Evolutionary conservation across 2,329 filamentous ascomycete species (phyloP).

Genomic region (Ophiosphaerella herpotricha): DNA sequence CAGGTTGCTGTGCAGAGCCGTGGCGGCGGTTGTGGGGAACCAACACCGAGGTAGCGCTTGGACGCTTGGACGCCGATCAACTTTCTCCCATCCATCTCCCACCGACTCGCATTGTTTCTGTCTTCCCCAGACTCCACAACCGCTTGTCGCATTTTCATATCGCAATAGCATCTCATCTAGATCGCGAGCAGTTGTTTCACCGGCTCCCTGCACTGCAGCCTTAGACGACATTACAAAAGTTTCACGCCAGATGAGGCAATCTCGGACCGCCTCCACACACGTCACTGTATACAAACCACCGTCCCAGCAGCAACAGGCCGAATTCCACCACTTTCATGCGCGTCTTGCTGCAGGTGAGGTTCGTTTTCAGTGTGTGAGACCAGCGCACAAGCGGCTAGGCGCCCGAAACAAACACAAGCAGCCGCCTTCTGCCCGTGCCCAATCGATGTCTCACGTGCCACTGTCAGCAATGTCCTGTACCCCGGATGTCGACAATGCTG

Average conservation of each 20-base stretch:
- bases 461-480: not conserved
- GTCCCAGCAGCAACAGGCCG: not conserved
- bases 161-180: no score
- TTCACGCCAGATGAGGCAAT: not conserved
- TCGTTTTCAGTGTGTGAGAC: conserved; percentile 12
- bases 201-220: no score
- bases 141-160: no score
- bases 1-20: not conserved
- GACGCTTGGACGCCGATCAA: not conserved
- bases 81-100: not conserved
- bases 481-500: not conserved
- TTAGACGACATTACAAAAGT: not conserved
- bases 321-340: not conserved
- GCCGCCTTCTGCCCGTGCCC: conserved; percentile 6
- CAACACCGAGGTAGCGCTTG: not conserved
- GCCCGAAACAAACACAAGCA: conserved; percentile 11
- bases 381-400: conserved; percentile 16
- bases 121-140: not conserved
- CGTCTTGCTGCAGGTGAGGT: conserved; percentile 10
- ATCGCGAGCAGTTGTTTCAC: no score
- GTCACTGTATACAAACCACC: not conserved
- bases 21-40: not conserved
- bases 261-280: not conserved
- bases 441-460: conserved; percentile 17
- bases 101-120: no score